A percentile compares a stretch with the other conserved stretches of the same genome.
Evolutionary conservation across 371 early-diverging fungal species (phyloP).

Genomic region (Choanephora cucurbitarum): DNA sequence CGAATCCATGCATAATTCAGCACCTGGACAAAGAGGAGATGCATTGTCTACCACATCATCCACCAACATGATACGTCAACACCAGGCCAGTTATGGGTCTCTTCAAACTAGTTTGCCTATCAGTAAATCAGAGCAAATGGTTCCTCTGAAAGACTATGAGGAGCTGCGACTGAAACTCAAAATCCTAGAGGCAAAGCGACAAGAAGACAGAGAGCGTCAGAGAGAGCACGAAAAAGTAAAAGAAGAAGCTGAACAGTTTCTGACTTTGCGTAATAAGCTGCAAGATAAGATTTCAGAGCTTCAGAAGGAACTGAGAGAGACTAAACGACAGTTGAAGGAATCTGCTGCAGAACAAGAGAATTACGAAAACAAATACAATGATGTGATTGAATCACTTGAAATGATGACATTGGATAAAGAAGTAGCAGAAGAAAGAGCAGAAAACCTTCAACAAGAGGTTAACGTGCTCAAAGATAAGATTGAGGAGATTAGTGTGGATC

Average conservation of each 20-base stretch:
- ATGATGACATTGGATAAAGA: constrained; percentile 90
- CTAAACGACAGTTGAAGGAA: constrained; percentile 62
- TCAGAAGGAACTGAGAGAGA: constrained; percentile 72
- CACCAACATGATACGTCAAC: constrained; percentile 6
- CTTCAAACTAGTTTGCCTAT: constrained; percentile 36
- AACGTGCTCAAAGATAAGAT: constrained; percentile 77
- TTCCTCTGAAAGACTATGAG: constrained; percentile 74
- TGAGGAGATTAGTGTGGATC: constrained; percentile 75
- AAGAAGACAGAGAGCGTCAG: constrained; percentile 78
- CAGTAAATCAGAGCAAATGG: constrained; percentile 49
- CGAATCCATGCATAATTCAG: neutral
- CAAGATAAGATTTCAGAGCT: constrained; percentile 69
- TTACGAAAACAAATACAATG: constrained; percentile 69
- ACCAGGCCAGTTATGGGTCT: constrained; percentile 29
- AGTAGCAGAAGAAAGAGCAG: constrained; percentile 88
- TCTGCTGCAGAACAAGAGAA: constrained; percentile 60
- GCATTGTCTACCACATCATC: constrained; percentile 15
- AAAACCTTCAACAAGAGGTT: constrained; percentile 75
- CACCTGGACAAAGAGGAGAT: constrained; percentile 6
- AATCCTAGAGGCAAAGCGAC: constrained; percentile 78
- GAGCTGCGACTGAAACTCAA: constrained; percentile 80
- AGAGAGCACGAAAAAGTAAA: constrained; percentile 74
- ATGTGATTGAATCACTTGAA: constrained; percentile 78
- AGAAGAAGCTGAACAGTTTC: constrained; percentile 74
- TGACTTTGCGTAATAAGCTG: constrained; percentile 68